Evolutionary conservation across 345 rosid genomes (phyloP).

Genomic region (thale cress (Arabidopsis thaliana)): DNA sequence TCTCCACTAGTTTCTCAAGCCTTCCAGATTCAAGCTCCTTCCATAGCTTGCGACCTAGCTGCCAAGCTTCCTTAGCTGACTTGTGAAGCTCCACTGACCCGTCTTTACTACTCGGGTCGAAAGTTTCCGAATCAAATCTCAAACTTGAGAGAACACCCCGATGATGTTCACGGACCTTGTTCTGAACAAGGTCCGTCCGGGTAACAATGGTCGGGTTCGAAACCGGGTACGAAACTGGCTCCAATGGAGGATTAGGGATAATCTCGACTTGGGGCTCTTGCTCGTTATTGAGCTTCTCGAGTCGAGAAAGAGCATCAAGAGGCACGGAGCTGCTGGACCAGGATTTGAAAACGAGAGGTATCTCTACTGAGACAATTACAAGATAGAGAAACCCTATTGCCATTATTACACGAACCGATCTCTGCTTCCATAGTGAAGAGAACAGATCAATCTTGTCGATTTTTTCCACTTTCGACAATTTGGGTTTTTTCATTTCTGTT

Average conservation of each 20-base stretch:
- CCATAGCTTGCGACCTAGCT: constrained; percentile 78
- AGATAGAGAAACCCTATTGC: constrained; percentile 61
- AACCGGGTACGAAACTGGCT: constrained; percentile 50
- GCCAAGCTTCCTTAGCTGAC: constrained; percentile 75
- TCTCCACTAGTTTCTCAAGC: constrained; percentile 47
- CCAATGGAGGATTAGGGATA: constrained; percentile 67
- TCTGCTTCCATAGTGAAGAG: constrained; percentile 59
- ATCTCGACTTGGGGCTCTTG: constrained; percentile 48
- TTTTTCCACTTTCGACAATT: constrained; percentile 51
- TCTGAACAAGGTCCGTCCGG: constrained; percentile 35
- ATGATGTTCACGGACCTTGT: constrained; percentile 27
- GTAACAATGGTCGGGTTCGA: constrained; percentile 28
- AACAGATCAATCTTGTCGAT: constrained; percentile 53
- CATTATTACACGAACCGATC: constrained; percentile 72
- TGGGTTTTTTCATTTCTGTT: constrained; percentile 62
- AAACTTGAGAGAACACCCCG: constrained; percentile 63
- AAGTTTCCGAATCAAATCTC: constrained; percentile 59
- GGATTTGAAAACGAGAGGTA: constrained; percentile 76
- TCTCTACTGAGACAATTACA: constrained; percentile 68
- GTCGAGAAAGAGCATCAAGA: constrained; percentile 58
- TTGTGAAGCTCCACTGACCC: constrained; percentile 78
- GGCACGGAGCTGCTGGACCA: constrained; percentile 48
- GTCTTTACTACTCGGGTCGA: constrained; percentile 60
- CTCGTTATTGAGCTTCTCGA: constrained; percentile 56
- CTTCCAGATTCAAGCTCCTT: constrained; percentile 61